Percentiles rank a stretch among this genome's conserved stretches.
phyloP scores from a whole-genome alignment of 352 stramenopile species.

The Thraustochytrium striatum region DNA sequence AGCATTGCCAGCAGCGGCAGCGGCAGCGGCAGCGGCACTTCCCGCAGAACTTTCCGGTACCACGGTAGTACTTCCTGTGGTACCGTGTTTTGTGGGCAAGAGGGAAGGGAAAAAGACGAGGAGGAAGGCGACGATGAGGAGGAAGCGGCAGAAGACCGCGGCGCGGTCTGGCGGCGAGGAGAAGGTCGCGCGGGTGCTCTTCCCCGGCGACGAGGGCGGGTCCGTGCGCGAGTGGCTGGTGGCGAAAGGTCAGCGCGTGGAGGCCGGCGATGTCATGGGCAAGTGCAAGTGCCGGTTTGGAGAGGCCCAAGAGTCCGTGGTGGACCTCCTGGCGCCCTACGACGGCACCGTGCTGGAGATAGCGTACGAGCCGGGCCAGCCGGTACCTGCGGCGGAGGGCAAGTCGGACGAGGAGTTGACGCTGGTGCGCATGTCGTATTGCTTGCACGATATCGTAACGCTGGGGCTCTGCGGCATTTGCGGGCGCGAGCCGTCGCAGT shows the following conservation, averaged over 20 bases:
- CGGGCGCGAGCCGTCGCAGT: slow-evolving; percentile 4
- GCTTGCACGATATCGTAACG: slow-evolving; percentile 15
- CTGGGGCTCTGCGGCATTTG: slow-evolving; percentile 22
- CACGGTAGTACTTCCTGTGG: too few species aligned
- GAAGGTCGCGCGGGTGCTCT: neutral
- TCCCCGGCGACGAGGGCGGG: neutral
- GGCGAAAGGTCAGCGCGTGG: neutral
- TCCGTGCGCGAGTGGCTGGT: slow-evolving; percentile 21
- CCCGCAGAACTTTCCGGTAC: too few species aligned
- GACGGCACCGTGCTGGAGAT: slow-evolving; percentile 24
- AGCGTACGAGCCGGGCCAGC: neutral
- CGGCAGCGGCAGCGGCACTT: too few species aligned
- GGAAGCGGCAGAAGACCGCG: neutral
- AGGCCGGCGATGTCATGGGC: slow-evolving; percentile 29
- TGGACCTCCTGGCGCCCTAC: slow-evolving; percentile 23
- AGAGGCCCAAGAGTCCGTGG: neutral
- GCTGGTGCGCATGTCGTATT: slow-evolving; percentile 25
- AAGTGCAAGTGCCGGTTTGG: neutral
- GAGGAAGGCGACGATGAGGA: neutral
- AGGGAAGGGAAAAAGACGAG: neutral
- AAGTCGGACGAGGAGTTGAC: neutral
- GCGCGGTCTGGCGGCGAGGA: neutral
- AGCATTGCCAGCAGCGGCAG: too few species aligned
- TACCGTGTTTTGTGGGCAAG: too few species aligned
- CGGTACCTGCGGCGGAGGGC: neutral